Conservation (phyloP, 345 rosid genomes). For the Pugionium cornutum region DNA sequence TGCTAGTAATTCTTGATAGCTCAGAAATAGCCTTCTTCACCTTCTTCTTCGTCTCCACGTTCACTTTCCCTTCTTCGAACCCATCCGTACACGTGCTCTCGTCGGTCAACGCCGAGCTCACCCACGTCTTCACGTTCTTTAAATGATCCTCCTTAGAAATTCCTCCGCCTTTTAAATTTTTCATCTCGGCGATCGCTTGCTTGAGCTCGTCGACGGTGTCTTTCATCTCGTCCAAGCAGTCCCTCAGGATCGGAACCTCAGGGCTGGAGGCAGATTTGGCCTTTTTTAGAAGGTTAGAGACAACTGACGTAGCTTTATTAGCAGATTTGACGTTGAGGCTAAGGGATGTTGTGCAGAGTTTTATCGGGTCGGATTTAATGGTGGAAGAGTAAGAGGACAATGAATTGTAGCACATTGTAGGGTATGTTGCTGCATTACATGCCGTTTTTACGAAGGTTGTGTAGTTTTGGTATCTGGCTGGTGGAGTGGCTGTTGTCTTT, state of each 20-base stretch:
- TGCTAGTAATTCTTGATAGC: constrained; percentile 58
- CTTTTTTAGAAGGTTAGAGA: constrained; percentile 38
- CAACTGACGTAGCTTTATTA: constrained; percentile 26
- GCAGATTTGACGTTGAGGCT: constrained; percentile 49
- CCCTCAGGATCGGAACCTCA: constrained; percentile 46
- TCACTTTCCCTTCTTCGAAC: constrained; percentile 49
- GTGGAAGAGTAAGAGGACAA: constrained; percentile 52
- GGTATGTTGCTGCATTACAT: constrained; percentile 61
- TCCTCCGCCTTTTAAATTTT: constrained; percentile 22
- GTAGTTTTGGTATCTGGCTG: constrained; percentile 41
- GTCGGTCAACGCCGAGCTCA: constrained; percentile 73
- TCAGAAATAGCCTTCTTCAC: constrained; percentile 47
- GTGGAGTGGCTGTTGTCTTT: constrained; percentile 32
- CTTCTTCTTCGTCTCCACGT: constrained; percentile 43
- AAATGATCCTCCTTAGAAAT: constrained; percentile 38
- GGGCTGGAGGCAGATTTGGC: constrained; percentile 35
- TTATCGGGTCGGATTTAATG: constrained; percentile 53
- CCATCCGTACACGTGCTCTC: constrained; percentile 69
- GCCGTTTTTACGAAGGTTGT: constrained; percentile 47
- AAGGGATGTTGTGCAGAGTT: constrained; percentile 57
- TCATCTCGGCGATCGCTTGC: constrained; percentile 48
- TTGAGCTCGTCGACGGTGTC: constrained; percentile 61
- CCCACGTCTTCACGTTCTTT: constrained; percentile 57
- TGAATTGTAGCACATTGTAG: constrained; percentile 50
- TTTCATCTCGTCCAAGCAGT: constrained; percentile 48